Percentiles rank a stretch among this genome's conserved stretches.
phyloP scores from a whole-genome alignment of 108 stramenopile genomes.

The Nannochloropsis gaditana region DNA sequence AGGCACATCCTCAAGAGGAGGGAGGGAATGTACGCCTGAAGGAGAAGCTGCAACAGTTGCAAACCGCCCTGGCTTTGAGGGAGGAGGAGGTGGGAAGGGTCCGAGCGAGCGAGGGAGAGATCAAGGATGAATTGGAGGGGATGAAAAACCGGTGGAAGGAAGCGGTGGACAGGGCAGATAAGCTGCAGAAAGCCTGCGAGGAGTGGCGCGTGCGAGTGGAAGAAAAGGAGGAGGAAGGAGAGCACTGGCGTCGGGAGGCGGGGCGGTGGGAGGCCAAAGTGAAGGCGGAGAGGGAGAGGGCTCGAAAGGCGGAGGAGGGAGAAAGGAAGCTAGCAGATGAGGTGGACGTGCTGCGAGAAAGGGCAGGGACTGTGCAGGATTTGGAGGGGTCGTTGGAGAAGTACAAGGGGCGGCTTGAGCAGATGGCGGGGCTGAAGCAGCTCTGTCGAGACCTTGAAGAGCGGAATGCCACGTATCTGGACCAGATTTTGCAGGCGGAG shows the following conservation, averaged over 20 bases:
- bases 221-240: not conserved
- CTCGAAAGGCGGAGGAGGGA: not conserved
- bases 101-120: not conserved
- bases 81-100: not conserved
- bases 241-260: slow-evolving; percentile 15
- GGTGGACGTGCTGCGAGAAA: slow-evolving; percentile 12
- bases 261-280: not conserved
- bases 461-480: slow-evolving; percentile 41
- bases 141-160: not conserved
- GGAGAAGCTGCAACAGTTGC: not conserved
- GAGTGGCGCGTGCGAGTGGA: not conserved
- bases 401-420: not conserved
- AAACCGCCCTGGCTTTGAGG: not conserved
- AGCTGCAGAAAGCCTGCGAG: not conserved
- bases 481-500: slow-evolving; percentile 20
- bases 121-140: not conserved
- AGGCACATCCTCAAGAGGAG: not conserved
- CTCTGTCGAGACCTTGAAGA: slow-evolving; percentile 36
- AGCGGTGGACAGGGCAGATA: not conserved
- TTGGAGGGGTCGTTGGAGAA: not conserved
- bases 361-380: not conserved
- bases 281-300: not conserved
- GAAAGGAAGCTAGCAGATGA: not conserved
- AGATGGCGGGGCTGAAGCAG: not conserved
- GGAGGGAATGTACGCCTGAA: not conserved